These are phyloP conservation scores for Populus alba DNA, from an alignment of 345 rosid genomes.

Conservation along the genomic window DNA sequence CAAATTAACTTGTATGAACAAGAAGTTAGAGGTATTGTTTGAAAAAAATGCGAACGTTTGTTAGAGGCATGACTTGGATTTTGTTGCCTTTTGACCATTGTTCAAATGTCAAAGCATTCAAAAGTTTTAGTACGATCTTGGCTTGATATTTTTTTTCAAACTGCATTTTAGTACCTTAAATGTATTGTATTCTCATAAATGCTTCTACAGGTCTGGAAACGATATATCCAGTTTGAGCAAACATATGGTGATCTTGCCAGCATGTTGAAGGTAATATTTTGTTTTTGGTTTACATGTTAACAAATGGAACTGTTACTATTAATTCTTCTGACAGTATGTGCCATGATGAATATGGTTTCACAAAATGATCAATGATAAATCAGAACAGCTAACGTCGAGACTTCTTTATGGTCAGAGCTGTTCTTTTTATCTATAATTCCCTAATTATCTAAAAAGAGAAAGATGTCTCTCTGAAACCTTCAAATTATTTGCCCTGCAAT, in stretches of 20 bases:
- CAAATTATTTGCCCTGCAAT: neutral
- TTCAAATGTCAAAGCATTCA: too few relatives aligned
- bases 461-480: neutral
- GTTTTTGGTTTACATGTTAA: neutral
- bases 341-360: neutral
- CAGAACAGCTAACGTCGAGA: neutral
- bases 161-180: too few relatives aligned
- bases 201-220: slow-evolving; percentile 77
- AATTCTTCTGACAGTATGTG: neutral
- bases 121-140: too few relatives aligned
- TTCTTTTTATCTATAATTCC: neutral
- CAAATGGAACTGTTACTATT: neutral
- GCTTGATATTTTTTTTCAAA: too few relatives aligned
- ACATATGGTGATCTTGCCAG: slow-evolving; percentile 93
- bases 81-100: too few relatives aligned
- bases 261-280: slow-evolving; percentile 68
- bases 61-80: too few relatives aligned
- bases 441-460: neutral
- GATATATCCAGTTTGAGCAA: slow-evolving; percentile 78
- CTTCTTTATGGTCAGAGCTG: neutral
- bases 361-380: neutral
- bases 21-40: too few relatives aligned
- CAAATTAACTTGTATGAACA: too few relatives aligned
- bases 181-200: slow-evolving; percentile 4
- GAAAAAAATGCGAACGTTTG: too few relatives aligned